phyloP scores from a whole-genome alignment of 2,329 filamentous ascomycete species.

The Pseudovirgaria hyperparasitica region DNA sequence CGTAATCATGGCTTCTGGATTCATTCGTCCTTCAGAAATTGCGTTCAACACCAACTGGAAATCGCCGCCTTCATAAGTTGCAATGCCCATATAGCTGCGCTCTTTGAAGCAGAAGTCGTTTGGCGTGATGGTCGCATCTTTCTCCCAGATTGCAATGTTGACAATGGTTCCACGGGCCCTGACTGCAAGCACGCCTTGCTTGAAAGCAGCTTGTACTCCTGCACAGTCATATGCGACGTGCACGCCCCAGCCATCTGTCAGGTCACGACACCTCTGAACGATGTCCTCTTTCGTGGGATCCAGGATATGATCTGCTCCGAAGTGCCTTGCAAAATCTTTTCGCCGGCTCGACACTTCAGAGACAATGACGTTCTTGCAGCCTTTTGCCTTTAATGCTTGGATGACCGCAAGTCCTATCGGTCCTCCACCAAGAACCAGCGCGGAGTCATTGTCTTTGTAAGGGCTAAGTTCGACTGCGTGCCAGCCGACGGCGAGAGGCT shows the following conservation, averaged over 20 bases:
- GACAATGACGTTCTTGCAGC: slow-evolving; percentile 38
- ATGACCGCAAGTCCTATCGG: slow-evolving; percentile 41
- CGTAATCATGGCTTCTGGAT: slow-evolving; percentile 36
- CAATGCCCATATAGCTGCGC: slow-evolving; percentile 38
- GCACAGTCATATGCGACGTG: slow-evolving; percentile 41
- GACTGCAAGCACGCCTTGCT: slow-evolving; percentile 35
- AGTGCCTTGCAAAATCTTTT: slow-evolving; percentile 36
- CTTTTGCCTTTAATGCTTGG: slow-evolving; percentile 31
- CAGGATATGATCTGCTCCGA: slow-evolving; percentile 40
- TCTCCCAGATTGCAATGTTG: slow-evolving; percentile 45
- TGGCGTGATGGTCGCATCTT: slow-evolving; percentile 34
- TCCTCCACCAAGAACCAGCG: slow-evolving; percentile 39
- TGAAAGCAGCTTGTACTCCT: slow-evolving; percentile 38
- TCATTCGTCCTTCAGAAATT: slow-evolving; percentile 30
- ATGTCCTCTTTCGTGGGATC: slow-evolving; percentile 38
- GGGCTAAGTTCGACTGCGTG: slow-evolving; percentile 40
- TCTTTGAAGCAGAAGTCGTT: slow-evolving; percentile 42
- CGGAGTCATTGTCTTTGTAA: slow-evolving; percentile 33
- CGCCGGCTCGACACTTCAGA: slow-evolving; percentile 36
- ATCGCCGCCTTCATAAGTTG: slow-evolving; percentile 39
- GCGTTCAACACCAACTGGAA: slow-evolving; percentile 37
- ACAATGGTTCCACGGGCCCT: slow-evolving; percentile 39
- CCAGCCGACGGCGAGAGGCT: slow-evolving; percentile 43
- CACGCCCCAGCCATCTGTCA: slow-evolving; percentile 33
- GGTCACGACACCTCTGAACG: slow-evolving; percentile 27